These are phyloP conservation scores for Agaricus blazei DNA, from an alignment of 768 basidiomycete genomes.

Conservation along the genomic window DNA sequence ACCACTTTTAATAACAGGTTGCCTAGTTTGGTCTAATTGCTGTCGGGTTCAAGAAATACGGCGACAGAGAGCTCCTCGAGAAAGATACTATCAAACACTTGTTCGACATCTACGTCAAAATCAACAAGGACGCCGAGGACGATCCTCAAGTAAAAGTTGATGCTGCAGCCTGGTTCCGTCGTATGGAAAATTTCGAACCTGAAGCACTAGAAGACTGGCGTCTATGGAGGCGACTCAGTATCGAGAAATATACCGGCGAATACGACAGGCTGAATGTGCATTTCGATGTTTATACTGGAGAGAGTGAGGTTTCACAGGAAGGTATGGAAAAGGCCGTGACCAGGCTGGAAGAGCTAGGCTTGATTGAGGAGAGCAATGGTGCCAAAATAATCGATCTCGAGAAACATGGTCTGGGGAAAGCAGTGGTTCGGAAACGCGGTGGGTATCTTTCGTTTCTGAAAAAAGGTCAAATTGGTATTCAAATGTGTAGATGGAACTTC, in stretches of 20 bases:
- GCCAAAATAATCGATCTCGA: slow-evolving; percentile 85
- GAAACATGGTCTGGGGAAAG: slow-evolving; percentile 88
- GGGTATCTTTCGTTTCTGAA: slow-evolving; percentile 13
- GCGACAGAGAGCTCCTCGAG: slow-evolving; percentile 76
- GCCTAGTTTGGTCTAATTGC: background rate
- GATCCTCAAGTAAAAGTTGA: slow-evolving; percentile 69
- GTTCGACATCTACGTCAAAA: slow-evolving; percentile 90
- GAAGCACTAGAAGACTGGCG: slow-evolving; percentile 83
- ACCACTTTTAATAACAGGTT: too few species aligned
- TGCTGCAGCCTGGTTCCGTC: slow-evolving; percentile 86
- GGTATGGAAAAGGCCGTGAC: slow-evolving; percentile 71
- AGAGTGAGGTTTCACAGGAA: slow-evolving; percentile 72
- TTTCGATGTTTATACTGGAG: slow-evolving; percentile 91
- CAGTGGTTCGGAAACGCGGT: slow-evolving; percentile 82
- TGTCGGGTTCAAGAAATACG: slow-evolving; percentile 67
- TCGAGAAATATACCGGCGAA: slow-evolving; percentile 84
- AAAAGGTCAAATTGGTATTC: background rate
- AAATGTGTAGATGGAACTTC: slow-evolving; percentile 73
- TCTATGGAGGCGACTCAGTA: slow-evolving; percentile 86
- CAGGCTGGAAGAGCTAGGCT: slow-evolving; percentile 59
- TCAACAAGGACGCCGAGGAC: slow-evolving; percentile 47
- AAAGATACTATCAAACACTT: slow-evolving; percentile 92
- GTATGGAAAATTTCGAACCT: slow-evolving; percentile 92
- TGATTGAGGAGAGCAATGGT: slow-evolving; percentile 74
- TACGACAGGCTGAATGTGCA: slow-evolving; percentile 86